Base-by-base conservation (phyloP, 1,284 basidiomycete species). In the Heliocybe sulcata region DNA sequence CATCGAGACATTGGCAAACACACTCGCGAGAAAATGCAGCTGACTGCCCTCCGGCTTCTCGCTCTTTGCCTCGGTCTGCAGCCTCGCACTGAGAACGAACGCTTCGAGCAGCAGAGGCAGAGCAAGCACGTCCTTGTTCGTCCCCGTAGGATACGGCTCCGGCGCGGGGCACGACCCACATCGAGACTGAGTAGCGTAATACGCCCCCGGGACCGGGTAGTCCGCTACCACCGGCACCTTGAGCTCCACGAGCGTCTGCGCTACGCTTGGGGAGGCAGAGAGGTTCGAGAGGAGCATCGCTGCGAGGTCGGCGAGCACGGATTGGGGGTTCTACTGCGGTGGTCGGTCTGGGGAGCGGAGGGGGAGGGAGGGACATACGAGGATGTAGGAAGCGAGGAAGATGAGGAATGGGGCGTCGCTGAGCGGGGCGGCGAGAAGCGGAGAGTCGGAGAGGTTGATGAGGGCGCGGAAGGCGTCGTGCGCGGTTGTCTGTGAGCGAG, bases 271-370 rank as follows among this genome's bases (percentile, higher is more conserved):
- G 53, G 92, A 85, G 12, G 91, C 83, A 14, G 94, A 93, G 45
- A 98, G 76, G 71, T 99, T 99, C 19, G 95, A 98, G 4, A 99
- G 80, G 1, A 99, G 79, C 97, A 99, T 99, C 29, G 92, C 85
- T 1, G 94, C 94, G 10, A 98, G 82, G 72, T 98, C 96, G 29
- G 94, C 93, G 19, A 98, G 84, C 54, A 92, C 83, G 2, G 95
- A 88, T 58, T 90, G 83, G 4, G 91, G 87, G 70, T 96, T 90
- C 94, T 97, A 19, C 12, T 3, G 8, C 23, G 20, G 31, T n/a
- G 14, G 27, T 1, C 22, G 35, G 14, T 27, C 16, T 2, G 16
- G 14, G 10, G 20, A 25, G 14, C 45, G 25, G 35, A 45, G 48
- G 54, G 38, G 47, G n/a, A 52, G 27, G 12, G 48, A n/a, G 10